A percentile compares a stretch with the other conserved stretches of the same genome.
Evolutionary conservation across 768 basidiomycete species (phyloP).

Genomic region (Rhodotorula sphaerocarpa): DNA sequence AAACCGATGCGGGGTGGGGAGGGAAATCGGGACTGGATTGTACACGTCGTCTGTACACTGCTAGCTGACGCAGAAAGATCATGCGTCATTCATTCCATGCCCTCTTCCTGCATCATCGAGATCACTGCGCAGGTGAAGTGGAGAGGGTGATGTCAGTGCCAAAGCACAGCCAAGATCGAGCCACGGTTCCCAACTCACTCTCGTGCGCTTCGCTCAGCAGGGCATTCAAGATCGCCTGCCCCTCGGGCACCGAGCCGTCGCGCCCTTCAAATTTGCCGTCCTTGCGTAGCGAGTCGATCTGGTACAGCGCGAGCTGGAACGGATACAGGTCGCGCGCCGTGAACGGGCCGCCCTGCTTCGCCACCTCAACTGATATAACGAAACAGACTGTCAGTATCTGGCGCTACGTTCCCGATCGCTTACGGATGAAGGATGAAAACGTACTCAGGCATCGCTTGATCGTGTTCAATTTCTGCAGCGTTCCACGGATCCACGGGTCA

Average conservation of each 20-base stretch:
- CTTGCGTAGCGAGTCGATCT: constrained; percentile 84
- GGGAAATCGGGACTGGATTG: no score
- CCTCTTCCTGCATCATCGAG: constrained; percentile 12
- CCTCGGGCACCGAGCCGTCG: constrained; percentile 28
- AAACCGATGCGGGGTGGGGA: no score
- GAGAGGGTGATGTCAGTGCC: neutral
- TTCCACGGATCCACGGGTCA: no score
- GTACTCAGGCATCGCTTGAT: constrained; percentile 35
- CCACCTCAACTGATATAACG: constrained; percentile 38
- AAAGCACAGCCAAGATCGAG: no score
- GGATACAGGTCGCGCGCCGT: constrained; percentile 36
- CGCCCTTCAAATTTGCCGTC: constrained; percentile 69
- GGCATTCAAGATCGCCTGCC: constrained; percentile 30
- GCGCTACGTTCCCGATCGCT: neutral
- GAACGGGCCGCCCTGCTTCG: constrained; percentile 36
- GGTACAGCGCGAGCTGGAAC: constrained; percentile 49
- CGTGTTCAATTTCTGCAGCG: constrained; percentile 36
- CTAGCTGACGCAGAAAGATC: neutral
- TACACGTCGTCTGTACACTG: no score
- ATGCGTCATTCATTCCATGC: neutral
- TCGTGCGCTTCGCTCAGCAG: constrained; percentile 29
- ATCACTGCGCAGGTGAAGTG: neutral
- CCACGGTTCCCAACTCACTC: neutral
- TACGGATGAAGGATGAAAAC: neutral
- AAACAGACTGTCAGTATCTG: no score